Evolutionary conservation across 768 basidiomycete genomes (phyloP).

Genomic region (Lactarius evosmus): DNA sequence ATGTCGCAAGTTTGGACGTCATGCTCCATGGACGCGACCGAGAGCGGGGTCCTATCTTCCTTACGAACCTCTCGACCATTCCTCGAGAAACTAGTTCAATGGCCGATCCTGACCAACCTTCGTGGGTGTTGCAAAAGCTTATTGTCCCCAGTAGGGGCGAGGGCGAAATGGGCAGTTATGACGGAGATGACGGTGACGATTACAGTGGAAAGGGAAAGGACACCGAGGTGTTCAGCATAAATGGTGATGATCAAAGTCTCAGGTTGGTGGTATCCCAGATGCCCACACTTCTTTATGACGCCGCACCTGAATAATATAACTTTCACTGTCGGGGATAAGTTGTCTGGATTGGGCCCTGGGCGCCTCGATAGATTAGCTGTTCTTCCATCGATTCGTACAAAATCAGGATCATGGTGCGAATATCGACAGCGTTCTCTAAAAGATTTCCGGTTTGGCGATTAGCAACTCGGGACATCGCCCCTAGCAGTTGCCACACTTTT

Average conservation of each 20-base stretch:
- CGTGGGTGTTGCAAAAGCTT: neutral
- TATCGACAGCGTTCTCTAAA: neutral
- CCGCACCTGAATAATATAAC: neutral
- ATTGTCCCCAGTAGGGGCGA: neutral
- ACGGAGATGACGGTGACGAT: neutral
- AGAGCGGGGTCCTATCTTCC: neutral
- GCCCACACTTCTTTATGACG: neutral
- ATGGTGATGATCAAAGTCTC: neutral
- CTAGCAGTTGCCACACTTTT: neutral
- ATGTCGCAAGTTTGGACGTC: conserved; percentile 67
- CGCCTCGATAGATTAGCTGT: neutral
- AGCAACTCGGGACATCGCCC: neutral
- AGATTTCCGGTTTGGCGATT: neutral
- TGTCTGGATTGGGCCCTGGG: neutral
- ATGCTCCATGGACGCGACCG: neutral
- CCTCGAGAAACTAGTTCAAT: neutral
- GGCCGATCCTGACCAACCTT: neutral
- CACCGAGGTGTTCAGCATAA: neutral
- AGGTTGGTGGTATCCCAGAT: neutral
- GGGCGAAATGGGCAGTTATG: neutral
- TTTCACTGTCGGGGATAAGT: neutral
- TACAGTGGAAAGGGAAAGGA: neutral
- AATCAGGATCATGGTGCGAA: neutral
- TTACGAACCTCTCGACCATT: neutral
- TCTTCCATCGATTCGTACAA: neutral